Percentiles rank a stretch among this genome's conserved stretches.
These are phyloP conservation scores for Paradendryphiella salina DNA, from an alignment of 2,329 filamentous ascomycete genomes.

Conservation along the genomic window DNA sequence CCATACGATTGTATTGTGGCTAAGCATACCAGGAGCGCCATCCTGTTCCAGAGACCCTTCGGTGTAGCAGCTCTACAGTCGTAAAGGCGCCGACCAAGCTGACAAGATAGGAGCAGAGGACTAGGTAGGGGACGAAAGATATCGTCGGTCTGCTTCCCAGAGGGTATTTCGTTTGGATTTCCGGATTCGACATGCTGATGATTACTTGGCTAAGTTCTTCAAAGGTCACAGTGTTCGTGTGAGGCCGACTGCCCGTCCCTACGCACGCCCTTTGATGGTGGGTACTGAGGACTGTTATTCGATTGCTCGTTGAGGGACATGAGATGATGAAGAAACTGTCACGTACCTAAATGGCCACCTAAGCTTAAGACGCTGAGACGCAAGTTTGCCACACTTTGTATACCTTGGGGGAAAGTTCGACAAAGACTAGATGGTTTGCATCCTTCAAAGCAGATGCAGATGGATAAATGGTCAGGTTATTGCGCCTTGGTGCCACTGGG, in stretches of 20 bases:
- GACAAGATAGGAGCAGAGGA: slow-evolving; percentile 61
- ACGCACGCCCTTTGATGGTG: background rate
- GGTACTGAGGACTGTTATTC: no score
- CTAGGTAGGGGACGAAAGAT: slow-evolving; percentile 52
- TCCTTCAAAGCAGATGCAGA: no score
- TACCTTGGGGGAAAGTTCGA: no score
- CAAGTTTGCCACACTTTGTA: no score
- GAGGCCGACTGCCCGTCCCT: background rate
- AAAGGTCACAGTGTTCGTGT: background rate
- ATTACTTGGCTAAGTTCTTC: background rate
- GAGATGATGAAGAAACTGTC: no score
- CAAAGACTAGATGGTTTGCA: no score
- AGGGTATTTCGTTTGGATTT: slow-evolving; percentile 33
- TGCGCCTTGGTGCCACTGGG: no score
- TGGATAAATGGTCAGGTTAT: no score
- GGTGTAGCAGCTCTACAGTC: slow-evolving; percentile 79
- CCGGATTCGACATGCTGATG: slow-evolving; percentile 12
- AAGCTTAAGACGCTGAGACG: no score
- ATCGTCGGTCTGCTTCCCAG: slow-evolving; percentile 45
- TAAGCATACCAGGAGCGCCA: slow-evolving; percentile 41
- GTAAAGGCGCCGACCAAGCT: slow-evolving; percentile 77
- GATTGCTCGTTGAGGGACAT: no score
- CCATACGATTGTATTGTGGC: slow-evolving; percentile 20
- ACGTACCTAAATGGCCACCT: no score
- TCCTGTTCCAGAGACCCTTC: slow-evolving; percentile 64